Base-by-base conservation (phyloP, 2,329 filamentous ascomycete species). In the Colletotrichum spaethianum region DNA sequence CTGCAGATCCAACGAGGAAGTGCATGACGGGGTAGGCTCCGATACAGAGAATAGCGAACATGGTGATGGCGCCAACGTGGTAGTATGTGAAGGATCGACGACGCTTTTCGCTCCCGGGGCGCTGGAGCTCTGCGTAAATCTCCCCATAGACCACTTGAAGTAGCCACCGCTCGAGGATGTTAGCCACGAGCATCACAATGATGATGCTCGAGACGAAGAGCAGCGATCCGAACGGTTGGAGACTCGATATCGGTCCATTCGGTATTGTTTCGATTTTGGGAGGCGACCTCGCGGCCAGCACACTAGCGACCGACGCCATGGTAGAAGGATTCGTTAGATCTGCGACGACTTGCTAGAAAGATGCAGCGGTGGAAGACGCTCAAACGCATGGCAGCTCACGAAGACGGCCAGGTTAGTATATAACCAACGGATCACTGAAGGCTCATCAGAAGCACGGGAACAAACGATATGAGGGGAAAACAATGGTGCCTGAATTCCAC, bases 1-100 rank as follows among this genome's bases (percentile, higher is more conserved):
- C 55, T 9, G 67, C 67, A n/a, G 28, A 28, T 5, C 67, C 70
- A 11, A 44, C 20, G 26, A 73, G 46, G 55, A 75, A 75, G 23
- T 36, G 44, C 44, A 74, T 57, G 28, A 42, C 48, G 31, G 74
- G 74, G 23, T 74, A 74, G 23, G 28, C 52, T 12, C 70, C 74
- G 59, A 73, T 69, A 55, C 52, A 48, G 38, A 72, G 3, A 16
- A 75, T 48, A 11, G 65, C 55, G 50, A 73, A 40, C 40, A 74
- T 72, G 52, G 62, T 57, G 53, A 69, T 40, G 28, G 67, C 67
- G 50, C 73, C 74, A n/a, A 75, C 56, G 23, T 74, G 71, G 50
- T 75, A 74, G 62, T 74, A 75, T 2, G 62, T 67, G 38, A 75
- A 75, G 1, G 74, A 74, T 1, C 72, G 66, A 4, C 73, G 71